phyloP scores from a whole-genome alignment of 2,329 filamentous ascomycete genomes.

The Emericellopsis atlantica region DNA sequence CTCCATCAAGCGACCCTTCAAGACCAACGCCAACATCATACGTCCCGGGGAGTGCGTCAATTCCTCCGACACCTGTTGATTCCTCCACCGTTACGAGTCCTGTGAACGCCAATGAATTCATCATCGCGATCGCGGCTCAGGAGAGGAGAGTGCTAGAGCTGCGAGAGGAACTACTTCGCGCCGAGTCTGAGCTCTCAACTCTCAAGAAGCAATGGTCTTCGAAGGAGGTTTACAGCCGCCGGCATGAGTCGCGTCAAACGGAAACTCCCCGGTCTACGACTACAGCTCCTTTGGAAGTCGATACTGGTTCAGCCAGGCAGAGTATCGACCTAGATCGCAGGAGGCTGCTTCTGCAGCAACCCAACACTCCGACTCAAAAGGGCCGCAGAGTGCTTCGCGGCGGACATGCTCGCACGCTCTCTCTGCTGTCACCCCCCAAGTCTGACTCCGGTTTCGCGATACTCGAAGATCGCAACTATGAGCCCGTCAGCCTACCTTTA shows the following conservation, averaged over 20 bases:
- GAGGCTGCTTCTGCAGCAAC: conserved; percentile 48
- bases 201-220: conserved; percentile 77
- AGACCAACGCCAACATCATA: conserved; percentile 34
- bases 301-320: conserved; percentile 20
- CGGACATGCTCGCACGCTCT: conserved; percentile 53
- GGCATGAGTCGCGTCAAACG: conserved; percentile 50
- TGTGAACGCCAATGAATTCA: conserved; percentile 52
- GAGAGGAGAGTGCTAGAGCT: conserved; percentile 85
- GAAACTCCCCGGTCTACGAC: conserved; percentile 18
- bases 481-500: conserved; percentile 11
- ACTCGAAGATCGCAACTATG: conserved; percentile 22
- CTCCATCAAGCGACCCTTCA: conserved; percentile 36
- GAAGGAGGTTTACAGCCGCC: conserved; percentile 67
- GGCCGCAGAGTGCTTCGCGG: conserved; percentile 56
- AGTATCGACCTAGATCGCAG: conserved; percentile 59
- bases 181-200: conserved; percentile 61
- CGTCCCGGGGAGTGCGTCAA: conserved; percentile 17
- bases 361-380: conserved; percentile 26
- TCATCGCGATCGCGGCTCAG: conserved; percentile 84
- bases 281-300: background rate
- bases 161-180: conserved; percentile 74
- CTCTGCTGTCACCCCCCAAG: conserved; percentile 63
- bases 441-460: conserved; percentile 27
- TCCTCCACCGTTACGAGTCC: conserved; percentile 28
- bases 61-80: conserved; percentile 38